Evolutionary conservation across 106 monocot genomes (phyloP), one percentile per base, ranked within the genome.

Genomic region (Dioscorea zingiberensis): DNA sequence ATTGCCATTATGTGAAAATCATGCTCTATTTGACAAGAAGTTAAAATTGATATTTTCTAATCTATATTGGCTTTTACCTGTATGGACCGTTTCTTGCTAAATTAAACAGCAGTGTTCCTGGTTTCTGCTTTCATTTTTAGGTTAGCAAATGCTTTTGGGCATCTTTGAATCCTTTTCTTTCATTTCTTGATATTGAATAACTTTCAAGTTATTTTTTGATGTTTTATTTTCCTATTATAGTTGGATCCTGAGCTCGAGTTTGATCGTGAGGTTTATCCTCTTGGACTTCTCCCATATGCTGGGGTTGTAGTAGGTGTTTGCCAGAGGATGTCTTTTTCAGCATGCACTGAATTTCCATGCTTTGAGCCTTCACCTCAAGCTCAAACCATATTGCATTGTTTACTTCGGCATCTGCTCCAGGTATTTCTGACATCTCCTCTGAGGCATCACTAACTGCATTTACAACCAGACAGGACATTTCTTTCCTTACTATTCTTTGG

Each of bases 211-310:
- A 38, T n/a, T 8, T 38, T 38, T 38, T 38, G 38, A 38, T 72
- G 44, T 7, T 28, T 63, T 24, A 4, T 13, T 25, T 30, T 68
- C 9, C 58, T 11, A 58, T 63, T 77, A 46, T 69, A 98, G 97
- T 72, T 98, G 93, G 98, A 98, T 71, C 98, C 98, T 25, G 98
- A 98, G 60, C 89, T 98, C 74, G 98, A 98, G 76, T 98, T 98
- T 77, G 98, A 98, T 48, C 88, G 98, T 58, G 98, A 98, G 80
- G 89, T 98, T 74, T 98, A 98, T 73, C 98, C 98, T 64, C 58
- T 93, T 55, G 98, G 98, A 14, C 98, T 98, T 76, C 88, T 98
- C 59, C 98, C 98, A 64, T 93, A 82, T 80, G 92, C 82, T 64
- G 98, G 86, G 11, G 89, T 89, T 38, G 88, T 98, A 47, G 93